phyloP scores from a whole-genome alignment of 139 green algal species.

The Chlorella sp. region DNA sequence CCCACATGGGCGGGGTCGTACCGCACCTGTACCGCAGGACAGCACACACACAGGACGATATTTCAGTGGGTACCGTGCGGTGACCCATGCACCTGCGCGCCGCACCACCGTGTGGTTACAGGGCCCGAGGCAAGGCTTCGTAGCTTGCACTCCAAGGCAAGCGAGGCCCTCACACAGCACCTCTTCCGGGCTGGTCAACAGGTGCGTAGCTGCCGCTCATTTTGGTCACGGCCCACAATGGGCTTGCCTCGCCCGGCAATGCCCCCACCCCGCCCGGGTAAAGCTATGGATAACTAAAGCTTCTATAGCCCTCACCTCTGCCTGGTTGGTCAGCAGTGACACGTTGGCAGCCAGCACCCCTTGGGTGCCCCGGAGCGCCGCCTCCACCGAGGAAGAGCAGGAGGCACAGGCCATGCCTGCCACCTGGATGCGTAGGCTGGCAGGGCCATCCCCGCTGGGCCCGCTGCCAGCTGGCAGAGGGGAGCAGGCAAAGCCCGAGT shows the following conservation, averaged over 20 bases:
- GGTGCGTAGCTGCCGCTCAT: too few species aligned
- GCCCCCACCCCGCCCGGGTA: too few species aligned
- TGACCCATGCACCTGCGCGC: not conserved
- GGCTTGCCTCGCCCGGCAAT: too few species aligned
- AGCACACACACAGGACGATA: not conserved
- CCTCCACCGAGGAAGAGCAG: slow-evolving; percentile 17
- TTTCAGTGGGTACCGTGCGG: not conserved
- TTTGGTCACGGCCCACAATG: too few species aligned
- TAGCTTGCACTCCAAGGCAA: too few species aligned
- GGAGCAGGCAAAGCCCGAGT: slow-evolving; percentile 46
- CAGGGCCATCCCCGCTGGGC: slow-evolving; percentile 66
- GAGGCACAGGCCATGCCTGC: slow-evolving; percentile 32
- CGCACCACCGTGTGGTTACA: not conserved
- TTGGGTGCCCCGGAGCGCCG: not conserved
- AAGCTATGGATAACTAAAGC: too few species aligned
- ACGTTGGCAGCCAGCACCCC: slow-evolving; percentile 22
- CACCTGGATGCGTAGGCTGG: slow-evolving; percentile 24
- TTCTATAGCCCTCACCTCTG: slow-evolving; percentile 28
- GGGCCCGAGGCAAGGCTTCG: too few species aligned
- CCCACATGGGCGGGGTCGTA: slow-evolving; percentile 69
- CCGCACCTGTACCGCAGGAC: slow-evolving; percentile 40
- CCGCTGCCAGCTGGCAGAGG: slow-evolving; percentile 44
- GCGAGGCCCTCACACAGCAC: too few species aligned
- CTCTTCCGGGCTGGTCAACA: too few species aligned
- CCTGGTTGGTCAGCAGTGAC: slow-evolving; percentile 12